A percentile compares a stretch with the other conserved stretches of the same genome.
These are phyloP conservation scores for Priceomyces carsonii DNA, from an alignment of 805 yeast genomes.

Conservation along the genomic window DNA sequence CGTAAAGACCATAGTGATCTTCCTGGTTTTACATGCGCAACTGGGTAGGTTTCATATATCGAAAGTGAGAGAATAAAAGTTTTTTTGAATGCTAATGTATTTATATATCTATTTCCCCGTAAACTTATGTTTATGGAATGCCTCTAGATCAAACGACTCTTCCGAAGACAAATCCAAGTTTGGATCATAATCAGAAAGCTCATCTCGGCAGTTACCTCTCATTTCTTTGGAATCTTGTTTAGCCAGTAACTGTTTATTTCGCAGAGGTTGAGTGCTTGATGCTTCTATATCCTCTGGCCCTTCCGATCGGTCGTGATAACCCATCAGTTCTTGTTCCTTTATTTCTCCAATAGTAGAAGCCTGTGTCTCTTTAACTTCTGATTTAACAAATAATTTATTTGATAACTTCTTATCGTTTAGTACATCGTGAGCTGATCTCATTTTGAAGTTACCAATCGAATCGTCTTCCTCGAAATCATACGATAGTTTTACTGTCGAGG, in stretches of 20 bases:
- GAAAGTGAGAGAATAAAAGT: too few relatives aligned
- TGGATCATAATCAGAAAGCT: constrained; percentile 22
- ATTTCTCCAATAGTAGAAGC: not conserved
- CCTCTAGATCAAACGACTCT: constrained; percentile 14
- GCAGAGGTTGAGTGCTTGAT: too few relatives aligned
- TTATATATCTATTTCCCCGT: constrained; percentile 1
- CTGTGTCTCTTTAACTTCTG: constrained; percentile 2
- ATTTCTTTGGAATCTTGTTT: too few relatives aligned
- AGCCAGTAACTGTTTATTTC: too few relatives aligned
- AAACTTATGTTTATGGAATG: constrained; percentile 11
- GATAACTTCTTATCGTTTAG: constrained; percentile 21
- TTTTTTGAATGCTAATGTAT: not conserved
- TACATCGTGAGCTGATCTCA: constrained; percentile 46
- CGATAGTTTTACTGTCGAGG: constrained; percentile 30
- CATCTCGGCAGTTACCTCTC: too few relatives aligned
- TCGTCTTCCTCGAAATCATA: constrained; percentile 41
- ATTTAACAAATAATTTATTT: constrained; percentile 3
- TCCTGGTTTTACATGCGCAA: constrained; percentile 33
- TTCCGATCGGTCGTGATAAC: too few relatives aligned
- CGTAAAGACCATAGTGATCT: constrained; percentile 25
- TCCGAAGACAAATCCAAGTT: constrained; percentile 22
- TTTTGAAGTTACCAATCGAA: constrained; percentile 24
- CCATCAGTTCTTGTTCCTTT: constrained; percentile 2
- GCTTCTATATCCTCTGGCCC: too few relatives aligned
- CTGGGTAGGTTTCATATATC: too few relatives aligned